Conservation (phyloP, 176 grass and related monocot genomes). For the Dactylis glomerata region DNA sequence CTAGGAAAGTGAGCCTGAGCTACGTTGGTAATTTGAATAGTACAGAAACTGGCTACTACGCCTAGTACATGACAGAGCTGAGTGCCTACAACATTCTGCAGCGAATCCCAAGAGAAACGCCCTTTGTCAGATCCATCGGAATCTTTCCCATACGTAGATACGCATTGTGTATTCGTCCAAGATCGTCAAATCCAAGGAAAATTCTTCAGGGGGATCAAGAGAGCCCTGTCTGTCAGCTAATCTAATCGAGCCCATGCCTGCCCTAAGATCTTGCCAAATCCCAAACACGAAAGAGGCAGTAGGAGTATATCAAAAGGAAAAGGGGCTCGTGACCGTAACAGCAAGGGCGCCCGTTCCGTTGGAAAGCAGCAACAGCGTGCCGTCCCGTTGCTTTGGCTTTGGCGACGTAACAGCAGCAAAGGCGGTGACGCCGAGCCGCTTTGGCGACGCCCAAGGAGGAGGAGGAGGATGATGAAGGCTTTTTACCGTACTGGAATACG, state of each 20-base stretch:
- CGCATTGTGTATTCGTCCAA: not conserved
- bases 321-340: not conserved
- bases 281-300: not conserved
- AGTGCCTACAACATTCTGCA: slow-evolving; percentile 23
- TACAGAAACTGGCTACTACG: not conserved
- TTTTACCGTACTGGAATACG: not conserved
- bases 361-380: not conserved
- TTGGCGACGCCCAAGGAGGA: slow-evolving; percentile 37
- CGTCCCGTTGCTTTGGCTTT: slow-evolving; percentile 1
- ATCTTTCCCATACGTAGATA: slow-evolving; percentile 30
- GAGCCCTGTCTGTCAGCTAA: not conserved
- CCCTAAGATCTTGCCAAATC: slow-evolving; percentile 25
- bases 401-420: slow-evolving; percentile 9
- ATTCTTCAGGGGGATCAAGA: slow-evolving; percentile 32
- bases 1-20: not conserved
- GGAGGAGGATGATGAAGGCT: not conserved
- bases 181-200: slow-evolving; percentile 33
- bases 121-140: slow-evolving; percentile 35
- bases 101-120: slow-evolving; percentile 52
- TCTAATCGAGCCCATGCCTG: slow-evolving; percentile 31
- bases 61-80: not conserved
- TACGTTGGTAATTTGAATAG: slow-evolving; percentile 12
- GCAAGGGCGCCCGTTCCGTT: not conserved
- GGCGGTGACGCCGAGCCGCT: not conserved
- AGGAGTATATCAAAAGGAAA: not conserved